Evolutionary conservation across 2,329 filamentous ascomycete species (phyloP), one percentile per base, ranked within the genome.

Genomic region (Lithohypha guttulata): DNA sequence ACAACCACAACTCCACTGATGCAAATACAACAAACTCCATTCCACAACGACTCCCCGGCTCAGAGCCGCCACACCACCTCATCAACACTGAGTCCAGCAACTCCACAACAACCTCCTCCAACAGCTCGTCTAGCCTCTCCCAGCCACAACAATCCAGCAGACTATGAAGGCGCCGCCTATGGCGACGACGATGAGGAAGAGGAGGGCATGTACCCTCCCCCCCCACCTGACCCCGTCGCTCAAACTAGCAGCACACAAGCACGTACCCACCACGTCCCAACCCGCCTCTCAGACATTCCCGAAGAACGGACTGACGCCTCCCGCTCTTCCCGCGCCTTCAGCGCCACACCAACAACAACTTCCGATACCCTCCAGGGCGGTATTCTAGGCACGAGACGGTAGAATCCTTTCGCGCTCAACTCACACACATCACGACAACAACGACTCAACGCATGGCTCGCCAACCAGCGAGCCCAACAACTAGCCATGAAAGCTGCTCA

Each of bases 261-360:
- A 4, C 58, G 68, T 41, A n/a, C n/a, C n/a, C 86, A 93, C 59
- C 84, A 91, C 50, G 85, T 94, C 60, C 86, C 86, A 0, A 93
- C 86, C 6, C 69, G 87, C 41, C 66, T 94, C 46, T 93, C 85
- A 58, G 86, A 93, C 60, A 86, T 94, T 19, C 71, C 91, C 20
- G 81, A 86, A 55, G 84, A 93, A 60, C 49, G 56, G 27, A 68
- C 67, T n/a, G 70, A 62, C 55, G 74, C 81, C 15, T 84, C 81
- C 10, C 83, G 81, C 50, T 77, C 77, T 8, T 80, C 77, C 56
- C n/a, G n/a, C n/a, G 48, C 45, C 29, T 41, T 45, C 13, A 25
- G 18, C 27, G 18, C 28, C 37, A 21, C 28, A 10, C 27, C 35
- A 10, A 39, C 26, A 11, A 30, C 26, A 11, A 21, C 22, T 19